Evolutionary conservation across 1,139 yeast genomes (phyloP).

Genomic region (Magnusiomyces suaveolens): DNA sequence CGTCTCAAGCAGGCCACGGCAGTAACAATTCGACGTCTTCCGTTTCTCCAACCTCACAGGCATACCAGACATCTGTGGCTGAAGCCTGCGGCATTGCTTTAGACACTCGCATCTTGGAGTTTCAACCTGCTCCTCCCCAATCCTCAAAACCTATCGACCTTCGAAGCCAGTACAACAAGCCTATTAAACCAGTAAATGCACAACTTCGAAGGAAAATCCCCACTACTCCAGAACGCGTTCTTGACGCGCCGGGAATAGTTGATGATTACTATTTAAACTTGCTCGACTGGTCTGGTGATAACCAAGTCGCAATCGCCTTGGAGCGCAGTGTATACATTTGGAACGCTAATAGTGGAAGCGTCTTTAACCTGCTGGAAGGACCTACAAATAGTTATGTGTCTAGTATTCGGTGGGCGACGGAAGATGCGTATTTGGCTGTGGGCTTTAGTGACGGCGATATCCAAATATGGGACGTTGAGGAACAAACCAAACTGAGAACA

Average conservation of each 20-base stretch:
- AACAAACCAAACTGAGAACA: constrained; percentile 63
- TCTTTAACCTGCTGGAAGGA: constrained; percentile 58
- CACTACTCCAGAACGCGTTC: constrained; percentile 81
- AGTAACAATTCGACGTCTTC: constrained; percentile 36
- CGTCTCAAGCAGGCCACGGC: no score
- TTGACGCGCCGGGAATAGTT: constrained; percentile 91
- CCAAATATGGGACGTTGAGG: constrained; percentile 92
- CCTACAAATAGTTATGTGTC: constrained; percentile 42
- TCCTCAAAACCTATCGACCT: constrained; percentile 49
- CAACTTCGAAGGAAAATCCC: constrained; percentile 61
- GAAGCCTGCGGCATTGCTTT: constrained; percentile 87
- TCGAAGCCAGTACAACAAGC: constrained; percentile 34
- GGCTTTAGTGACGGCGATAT: constrained; percentile 79
- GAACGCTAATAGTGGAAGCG: constrained; percentile 83
- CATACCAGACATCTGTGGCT: constrained; percentile 76
- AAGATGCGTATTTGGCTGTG: constrained; percentile 76
- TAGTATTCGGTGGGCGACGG: constrained; percentile 84
- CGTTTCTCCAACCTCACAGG: constrained; percentile 11
- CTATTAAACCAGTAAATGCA: constrained; percentile 44
- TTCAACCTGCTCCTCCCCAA: constrained; percentile 81
- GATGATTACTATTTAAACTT: constrained; percentile 89
- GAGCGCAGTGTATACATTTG: constrained; percentile 80
- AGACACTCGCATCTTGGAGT: constrained; percentile 75
- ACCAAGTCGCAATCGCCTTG: constrained; percentile 80
- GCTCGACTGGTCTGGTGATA: constrained; percentile 78